Evolutionary conservation across 441 rosid species (phyloP).

Genomic region (Jatropha multifida): DNA sequence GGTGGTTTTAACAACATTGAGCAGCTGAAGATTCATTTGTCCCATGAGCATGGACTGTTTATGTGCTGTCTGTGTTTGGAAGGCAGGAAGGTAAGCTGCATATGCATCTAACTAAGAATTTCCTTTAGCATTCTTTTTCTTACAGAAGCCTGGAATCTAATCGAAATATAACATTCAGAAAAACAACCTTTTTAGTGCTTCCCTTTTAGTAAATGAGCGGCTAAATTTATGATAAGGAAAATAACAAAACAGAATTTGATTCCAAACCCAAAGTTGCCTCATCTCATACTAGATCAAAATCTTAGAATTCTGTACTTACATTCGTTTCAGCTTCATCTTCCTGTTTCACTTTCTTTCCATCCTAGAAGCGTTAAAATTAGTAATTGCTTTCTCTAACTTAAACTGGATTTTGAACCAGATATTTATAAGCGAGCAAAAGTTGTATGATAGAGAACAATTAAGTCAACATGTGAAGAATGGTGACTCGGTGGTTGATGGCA

Average conservation of each 20-base stretch:
- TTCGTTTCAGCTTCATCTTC: slow-evolving; percentile 2
- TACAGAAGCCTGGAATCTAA: neutral
- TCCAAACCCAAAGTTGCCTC: neutral
- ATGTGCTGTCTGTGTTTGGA: slow-evolving; percentile 74
- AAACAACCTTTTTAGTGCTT: neutral
- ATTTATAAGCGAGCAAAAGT: slow-evolving; percentile 77
- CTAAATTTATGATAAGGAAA: neutral
- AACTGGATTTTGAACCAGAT: slow-evolving; percentile 41
- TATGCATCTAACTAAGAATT: neutral
- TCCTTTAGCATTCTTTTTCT: neutral
- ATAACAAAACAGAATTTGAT: neutral
- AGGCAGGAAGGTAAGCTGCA: slow-evolving; percentile 65
- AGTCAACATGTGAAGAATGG: slow-evolving; percentile 73
- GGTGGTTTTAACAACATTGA: slow-evolving; percentile 60
- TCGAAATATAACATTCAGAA: neutral
- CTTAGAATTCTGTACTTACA: neutral
- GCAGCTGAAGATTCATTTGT: slow-evolving; percentile 77
- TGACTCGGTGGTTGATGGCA: slow-evolving; percentile 81
- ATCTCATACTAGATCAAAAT: neutral
- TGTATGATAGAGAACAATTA: slow-evolving; percentile 62
- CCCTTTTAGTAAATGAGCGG: neutral
- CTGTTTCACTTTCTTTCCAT: neutral
- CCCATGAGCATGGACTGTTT: slow-evolving; percentile 57
- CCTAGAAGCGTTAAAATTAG: neutral
- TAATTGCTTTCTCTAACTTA: slow-evolving; percentile 18